Evolutionary conservation across 192 early-diverging fungal species (phyloP), one percentile per base, ranked within the genome.

Genomic region (Umbelopsis ramanniana): DNA sequence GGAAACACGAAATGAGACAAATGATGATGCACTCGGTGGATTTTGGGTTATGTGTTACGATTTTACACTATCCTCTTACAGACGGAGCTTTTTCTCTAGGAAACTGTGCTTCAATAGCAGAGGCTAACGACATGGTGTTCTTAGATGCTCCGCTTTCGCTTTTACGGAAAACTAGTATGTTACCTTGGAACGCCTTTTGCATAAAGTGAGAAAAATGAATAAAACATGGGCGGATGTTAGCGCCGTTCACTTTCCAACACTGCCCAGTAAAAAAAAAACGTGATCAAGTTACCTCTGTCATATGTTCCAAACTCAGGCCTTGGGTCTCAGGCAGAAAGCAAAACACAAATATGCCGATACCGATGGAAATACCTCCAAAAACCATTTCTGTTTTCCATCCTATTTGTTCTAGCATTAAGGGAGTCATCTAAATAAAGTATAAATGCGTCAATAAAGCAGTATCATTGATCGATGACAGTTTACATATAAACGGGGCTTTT

Each of bases 301-400:
- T 93, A 68, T 96, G 91, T 75, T 96, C 94, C 52, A 96, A 87
- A 26, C 90, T 84, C 23, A 84, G 77, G 52, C 90, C 89, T 78
- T 88, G 90, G 75, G 93, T 95, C 81, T 94, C 93, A n/a, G 91
- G 90, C 57, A 87, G 89, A 76, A 90, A 86, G 71, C 91, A 74
- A 77, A 85, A 89, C 60, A 89, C 83, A 68, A 88, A 86, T 45
- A 82, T 67, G 26, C 85, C 79, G 35, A 86, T 80, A 19, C 76
- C 78, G 33, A 88, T 76, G 79, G 84, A 84, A 68, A 86, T 80
- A 33, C 79, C 72, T 9, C 83, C 91, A 76, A 92, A 95, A 46
- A 94, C 83, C 63, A 85, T 72, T 76, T 89, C 88, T 48, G 89
- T 79, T 10, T 84, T 76, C 84, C 84, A 90, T 47, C 83, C 84